phyloP scores from a whole-genome alignment of 2,329 filamentous ascomycete species.

The Calcarisporium arbuscula region DNA sequence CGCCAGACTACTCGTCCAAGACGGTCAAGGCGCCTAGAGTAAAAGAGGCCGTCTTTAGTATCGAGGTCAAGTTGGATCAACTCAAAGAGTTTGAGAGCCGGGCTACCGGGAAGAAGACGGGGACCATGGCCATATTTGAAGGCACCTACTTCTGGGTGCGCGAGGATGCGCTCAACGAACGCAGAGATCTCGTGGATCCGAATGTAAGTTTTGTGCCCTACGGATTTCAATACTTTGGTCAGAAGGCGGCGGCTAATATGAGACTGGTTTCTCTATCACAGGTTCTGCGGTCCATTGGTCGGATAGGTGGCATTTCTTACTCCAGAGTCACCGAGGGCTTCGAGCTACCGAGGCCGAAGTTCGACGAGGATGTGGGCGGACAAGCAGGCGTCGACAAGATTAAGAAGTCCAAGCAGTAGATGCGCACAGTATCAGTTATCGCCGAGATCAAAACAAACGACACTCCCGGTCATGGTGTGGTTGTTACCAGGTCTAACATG shows the following conservation, averaged over 20 bases:
- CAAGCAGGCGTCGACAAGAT: conserved; percentile 52
- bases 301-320: conserved; percentile 84
- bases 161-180: conserved; percentile 80
- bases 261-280: conserved; percentile 21
- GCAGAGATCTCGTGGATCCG: conserved; percentile 67
- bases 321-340: conserved; percentile 61
- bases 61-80: conserved; percentile 75
- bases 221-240: neutral
- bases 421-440: too few species aligned
- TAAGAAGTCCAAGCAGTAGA: conserved; percentile 29
- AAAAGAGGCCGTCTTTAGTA: conserved; percentile 72
- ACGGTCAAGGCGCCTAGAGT: conserved; percentile 68
- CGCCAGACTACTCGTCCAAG: conserved; percentile 56
- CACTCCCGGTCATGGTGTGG: too few species aligned
- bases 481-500: too few species aligned
- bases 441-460: too few species aligned
- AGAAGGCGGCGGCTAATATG: neutral
- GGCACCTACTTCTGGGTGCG: conserved; percentile 83
- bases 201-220: conserved; percentile 37
- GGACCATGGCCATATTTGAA: conserved; percentile 71
- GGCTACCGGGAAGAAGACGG: conserved; percentile 64
- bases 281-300: conserved; percentile 67
- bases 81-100: conserved; percentile 71
- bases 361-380: conserved; percentile 43
- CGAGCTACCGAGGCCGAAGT: conserved; percentile 63